Evolutionary conservation across 495 filamentous ascomycete genomes (phyloP), one percentile per base, ranked within the genome.

Genomic region (Cercophora newfieldiana): DNA sequence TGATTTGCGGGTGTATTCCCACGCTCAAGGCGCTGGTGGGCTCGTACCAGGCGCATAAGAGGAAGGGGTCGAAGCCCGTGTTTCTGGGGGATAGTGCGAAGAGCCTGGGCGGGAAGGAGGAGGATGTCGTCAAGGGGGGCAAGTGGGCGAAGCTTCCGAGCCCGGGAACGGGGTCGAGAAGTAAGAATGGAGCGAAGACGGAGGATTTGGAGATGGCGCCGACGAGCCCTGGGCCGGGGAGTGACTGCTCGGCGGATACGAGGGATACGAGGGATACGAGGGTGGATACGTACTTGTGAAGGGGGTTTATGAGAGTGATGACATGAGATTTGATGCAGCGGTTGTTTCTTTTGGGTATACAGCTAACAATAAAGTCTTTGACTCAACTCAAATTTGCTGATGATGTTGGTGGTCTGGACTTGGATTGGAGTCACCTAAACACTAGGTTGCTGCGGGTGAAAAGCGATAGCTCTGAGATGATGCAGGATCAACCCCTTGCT

Each of bases 1-100:
- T 81, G 44, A 77, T 78, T 28, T 75, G 75, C 54, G 78, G 75
- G 7, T 80, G 77, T 55, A 72, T 81, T 56, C 79, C 79, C 8
- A 72, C 71, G 21, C 64, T 79, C 5, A 74, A 77, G 55, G 72
- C 75, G 2, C 68, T 81, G 57, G 65, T 77, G 57, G 71, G 51
- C 29, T 22, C 50, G 31, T 56, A 37, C 24, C 21, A 51, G 16
- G 16, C 22, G 54, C 1, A 25, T n/a, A 22, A 29, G 44, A n/a
- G 48, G 22, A 59, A 33, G 29, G 49, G 37, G 21, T 29, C 24
- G 16, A 57, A 57, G 54, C 54, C 54, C 7, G 54, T 57, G 16
- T 57, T 44, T 8, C 37, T 44, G 37, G 37, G 37, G 12, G 37
- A 44, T 14, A 44, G 37, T 14, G 37, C 37, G 37, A 44, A 44